Evolutionary conservation across 805 yeast species (phyloP), one percentile per base, ranked within the genome.

Genomic region (Nakazawaea siamensis): DNA sequence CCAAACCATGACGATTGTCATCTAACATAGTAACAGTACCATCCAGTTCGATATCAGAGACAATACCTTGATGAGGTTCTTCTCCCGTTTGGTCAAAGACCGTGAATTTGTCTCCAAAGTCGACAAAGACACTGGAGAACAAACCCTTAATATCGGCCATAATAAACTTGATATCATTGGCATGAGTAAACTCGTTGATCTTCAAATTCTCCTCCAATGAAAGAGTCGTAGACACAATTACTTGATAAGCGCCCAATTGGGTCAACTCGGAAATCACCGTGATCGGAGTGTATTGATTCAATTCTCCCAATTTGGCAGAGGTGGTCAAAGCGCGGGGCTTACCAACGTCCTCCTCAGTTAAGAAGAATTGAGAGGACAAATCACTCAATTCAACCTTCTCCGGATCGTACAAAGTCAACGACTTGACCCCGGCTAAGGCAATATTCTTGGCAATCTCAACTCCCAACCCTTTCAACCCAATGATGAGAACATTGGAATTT

Each of bases 371-470:
- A 10, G 95, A 68, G 2, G 95, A 83, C 39, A 92, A 68, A 56
- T 92, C 97, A 34, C 60, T 68, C 29, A 86, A 44, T 36, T 66
- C 57, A 15, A 82, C 80, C 1, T 76, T 70, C 14, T 64, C 65
- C 10, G 95, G 94, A 52, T 92, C 99, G 55, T 80, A 85, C 21
- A 92, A 58, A 6, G 94, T 66, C 47, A 92, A 64, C 7, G 94
- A 80, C 63, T 92, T 92, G 48, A 92, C 98, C 51, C 99, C 99
- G 3, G 98, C 98, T 25, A 92, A 68, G 0, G 95, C 94, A 37
- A 92, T 86, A 58, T 92, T 92, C 62, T 92, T 92, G 17, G 98
- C 97, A 39, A 92, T 86, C 61, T 92, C 99, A 28, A 85, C 72
- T 51, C 99, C 99, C 31, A 92, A 65, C 31, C 99, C 99, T 53